Conservation (phyloP, 495 filamentous ascomycete species). For the Aspergillus steynii region DNA sequence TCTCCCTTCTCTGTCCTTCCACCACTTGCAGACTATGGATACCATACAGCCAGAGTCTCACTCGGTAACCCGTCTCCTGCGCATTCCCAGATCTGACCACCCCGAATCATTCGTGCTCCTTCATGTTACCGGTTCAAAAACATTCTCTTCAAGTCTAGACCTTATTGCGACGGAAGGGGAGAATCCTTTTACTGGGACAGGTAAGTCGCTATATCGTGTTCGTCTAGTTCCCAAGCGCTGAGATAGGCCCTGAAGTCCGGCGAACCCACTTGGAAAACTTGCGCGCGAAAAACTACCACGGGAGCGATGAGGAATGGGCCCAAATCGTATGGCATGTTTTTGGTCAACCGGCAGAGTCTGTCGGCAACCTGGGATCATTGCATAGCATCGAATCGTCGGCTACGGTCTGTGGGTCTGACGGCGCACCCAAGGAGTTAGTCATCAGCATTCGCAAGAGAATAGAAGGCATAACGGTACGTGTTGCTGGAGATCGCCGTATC, state of each 20-base stretch:
- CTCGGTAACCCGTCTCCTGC: constrained; percentile 44
- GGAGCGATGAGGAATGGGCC: constrained; percentile 59
- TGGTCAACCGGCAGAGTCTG: constrained; percentile 21
- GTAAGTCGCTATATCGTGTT: constrained; percentile 37
- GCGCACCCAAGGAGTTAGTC: constrained; percentile 38
- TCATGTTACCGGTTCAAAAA: constrained; percentile 49
- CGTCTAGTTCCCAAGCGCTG: constrained; percentile 20
- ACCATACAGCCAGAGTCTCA: constrained; percentile 16
- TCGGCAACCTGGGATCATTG: constrained; percentile 13
- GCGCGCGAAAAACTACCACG: constrained; percentile 53
- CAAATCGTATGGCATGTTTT: constrained; percentile 43
- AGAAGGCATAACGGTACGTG: constrained; percentile 55
- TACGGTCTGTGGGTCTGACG: constrained; percentile 27
- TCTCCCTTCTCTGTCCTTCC: neutral
- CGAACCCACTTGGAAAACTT: constrained; percentile 43
- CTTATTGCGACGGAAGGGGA: constrained; percentile 70
- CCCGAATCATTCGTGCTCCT: constrained; percentile 57
- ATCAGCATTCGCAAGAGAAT: constrained; percentile 59
- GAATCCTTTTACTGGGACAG: constrained; percentile 54
- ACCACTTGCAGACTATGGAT: neutral
- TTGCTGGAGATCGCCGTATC: neutral
- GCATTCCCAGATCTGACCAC: constrained; percentile 55
- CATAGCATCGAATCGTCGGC: constrained; percentile 40
- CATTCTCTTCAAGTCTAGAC: constrained; percentile 56
- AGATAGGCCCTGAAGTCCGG: constrained; percentile 39